Percentiles rank a stretch among this genome's conserved stretches.
Evolutionary conservation across 2,329 filamentous ascomycete species (phyloP).

Genomic region (Elsinoe fawcettii): DNA sequence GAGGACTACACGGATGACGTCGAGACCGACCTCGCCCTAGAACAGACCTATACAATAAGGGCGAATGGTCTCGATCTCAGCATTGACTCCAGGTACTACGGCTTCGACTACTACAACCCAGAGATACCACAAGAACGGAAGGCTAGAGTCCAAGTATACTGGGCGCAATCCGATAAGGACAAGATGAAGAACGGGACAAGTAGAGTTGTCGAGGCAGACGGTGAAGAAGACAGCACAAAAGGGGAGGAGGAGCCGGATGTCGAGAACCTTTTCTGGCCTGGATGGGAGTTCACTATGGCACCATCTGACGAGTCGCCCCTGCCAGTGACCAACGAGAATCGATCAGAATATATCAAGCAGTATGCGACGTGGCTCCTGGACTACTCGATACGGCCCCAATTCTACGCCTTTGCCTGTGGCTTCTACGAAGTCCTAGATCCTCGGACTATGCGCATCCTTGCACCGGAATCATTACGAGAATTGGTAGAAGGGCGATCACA

Average conservation of each 20-base stretch:
- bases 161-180: neutral
- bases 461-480: constrained; percentile 60
- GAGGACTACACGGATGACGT: constrained; percentile 72
- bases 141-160: neutral
- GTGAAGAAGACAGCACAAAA: neutral
- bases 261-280: constrained; percentile 42
- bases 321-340: constrained; percentile 74
- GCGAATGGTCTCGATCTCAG: constrained; percentile 46
- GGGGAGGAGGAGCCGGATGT: neutral
- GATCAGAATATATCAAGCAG: constrained; percentile 68
- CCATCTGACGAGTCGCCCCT: constrained; percentile 48
- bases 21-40: constrained; percentile 72
- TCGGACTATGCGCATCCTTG: constrained; percentile 63
- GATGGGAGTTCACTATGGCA: constrained; percentile 37
- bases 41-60: constrained; percentile 75
- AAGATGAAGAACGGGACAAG: neutral
- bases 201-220: neutral
- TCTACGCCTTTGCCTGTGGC: constrained; percentile 69
- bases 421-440: constrained; percentile 68
- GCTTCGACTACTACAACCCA: neutral
- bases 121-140: neutral
- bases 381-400: constrained; percentile 68
- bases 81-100: constrained; percentile 44
- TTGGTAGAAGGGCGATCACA: constrained; percentile 76
- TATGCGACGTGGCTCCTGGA: constrained; percentile 80